Conservation (phyloP, 805 yeast species). For the Yarrowia sp. region DNA sequence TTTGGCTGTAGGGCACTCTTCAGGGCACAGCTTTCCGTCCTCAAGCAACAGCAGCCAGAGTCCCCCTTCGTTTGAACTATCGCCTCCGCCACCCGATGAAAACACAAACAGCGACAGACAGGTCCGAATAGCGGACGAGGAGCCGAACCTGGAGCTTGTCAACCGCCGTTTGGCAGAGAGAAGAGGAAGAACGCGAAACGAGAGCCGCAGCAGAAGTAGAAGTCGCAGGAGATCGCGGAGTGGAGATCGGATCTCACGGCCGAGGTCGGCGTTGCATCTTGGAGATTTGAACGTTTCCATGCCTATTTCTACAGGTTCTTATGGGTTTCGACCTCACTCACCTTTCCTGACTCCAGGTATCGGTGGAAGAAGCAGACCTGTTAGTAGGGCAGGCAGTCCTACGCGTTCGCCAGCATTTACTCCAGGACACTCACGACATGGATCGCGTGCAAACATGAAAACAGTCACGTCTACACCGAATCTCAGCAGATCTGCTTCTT, state of each 20-base stretch:
- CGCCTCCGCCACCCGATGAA: conserved; percentile 7
- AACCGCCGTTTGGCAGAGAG: conserved; percentile 8
- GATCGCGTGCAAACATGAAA: conserved; percentile 6
- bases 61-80: conserved; percentile 10
- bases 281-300: conserved; percentile 9
- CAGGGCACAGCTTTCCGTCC: background rate
- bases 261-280: conserved; percentile 6
- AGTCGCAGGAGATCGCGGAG: conserved; percentile 30
- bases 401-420: background rate
- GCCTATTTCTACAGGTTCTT: conserved; percentile 18
- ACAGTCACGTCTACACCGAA: background rate
- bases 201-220: conserved; percentile 17
- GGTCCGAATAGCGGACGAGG: conserved; percentile 21
- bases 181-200: conserved; percentile 9
- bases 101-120: background rate
- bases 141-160: conserved; percentile 18
- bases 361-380: background rate
- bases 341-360: conserved; percentile 10
- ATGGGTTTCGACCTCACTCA: conserved; percentile 3
- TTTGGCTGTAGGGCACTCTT: background rate
- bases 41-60: background rate
- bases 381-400: conserved; percentile 6
- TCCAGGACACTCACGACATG: conserved; percentile 17
- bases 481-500: background rate
- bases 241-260: conserved; percentile 11